Evolutionary conservation across 768 basidiomycete species (phyloP).

Genomic region (Boletellus sp.): DNA sequence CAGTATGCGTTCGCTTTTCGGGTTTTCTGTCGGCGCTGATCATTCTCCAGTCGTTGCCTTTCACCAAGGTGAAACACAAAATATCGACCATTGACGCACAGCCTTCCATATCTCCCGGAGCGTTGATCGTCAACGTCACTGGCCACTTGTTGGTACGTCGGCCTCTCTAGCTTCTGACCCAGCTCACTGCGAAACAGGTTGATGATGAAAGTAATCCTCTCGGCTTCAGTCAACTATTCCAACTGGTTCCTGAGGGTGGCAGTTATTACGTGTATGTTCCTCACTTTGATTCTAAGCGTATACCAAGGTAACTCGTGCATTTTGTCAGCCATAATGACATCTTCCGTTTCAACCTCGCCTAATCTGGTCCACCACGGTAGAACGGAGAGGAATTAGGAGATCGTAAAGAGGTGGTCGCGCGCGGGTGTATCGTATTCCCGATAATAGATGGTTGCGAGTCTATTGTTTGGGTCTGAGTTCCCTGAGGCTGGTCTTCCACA

Average conservation of each 20-base stretch:
- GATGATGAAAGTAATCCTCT: conserved; percentile 79
- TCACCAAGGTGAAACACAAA: conserved; percentile 76
- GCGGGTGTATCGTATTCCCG: conserved; percentile 13
- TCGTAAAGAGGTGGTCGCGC: conserved; percentile 12
- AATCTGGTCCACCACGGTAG: conserved; percentile 6
- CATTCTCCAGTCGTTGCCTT: conserved; percentile 61
- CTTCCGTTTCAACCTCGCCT: conserved; percentile 83
- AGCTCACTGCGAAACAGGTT: conserved; percentile 46
- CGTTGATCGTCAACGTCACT: conserved; percentile 82
- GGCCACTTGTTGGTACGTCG: conserved; percentile 68
- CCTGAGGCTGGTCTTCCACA: background rate
- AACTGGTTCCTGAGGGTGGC: conserved; percentile 70
- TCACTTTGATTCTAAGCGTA: background rate
- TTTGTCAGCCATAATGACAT: conserved; percentile 72
- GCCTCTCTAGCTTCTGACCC: background rate
- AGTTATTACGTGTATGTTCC: conserved; percentile 81
- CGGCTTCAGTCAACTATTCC: conserved; percentile 91
- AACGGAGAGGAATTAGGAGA: conserved; percentile 12
- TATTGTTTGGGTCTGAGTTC: background rate
- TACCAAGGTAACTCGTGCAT: conserved; percentile 6
- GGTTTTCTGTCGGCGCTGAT: background rate
- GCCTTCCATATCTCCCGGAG: conserved; percentile 59
- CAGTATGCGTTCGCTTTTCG: conserved; percentile 39
- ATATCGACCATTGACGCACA: conserved; percentile 85
- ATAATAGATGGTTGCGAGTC: conserved; percentile 9